phyloP scores from a whole-genome alignment of 352 stramenopile species.

The Blastocystis sp. region DNA sequence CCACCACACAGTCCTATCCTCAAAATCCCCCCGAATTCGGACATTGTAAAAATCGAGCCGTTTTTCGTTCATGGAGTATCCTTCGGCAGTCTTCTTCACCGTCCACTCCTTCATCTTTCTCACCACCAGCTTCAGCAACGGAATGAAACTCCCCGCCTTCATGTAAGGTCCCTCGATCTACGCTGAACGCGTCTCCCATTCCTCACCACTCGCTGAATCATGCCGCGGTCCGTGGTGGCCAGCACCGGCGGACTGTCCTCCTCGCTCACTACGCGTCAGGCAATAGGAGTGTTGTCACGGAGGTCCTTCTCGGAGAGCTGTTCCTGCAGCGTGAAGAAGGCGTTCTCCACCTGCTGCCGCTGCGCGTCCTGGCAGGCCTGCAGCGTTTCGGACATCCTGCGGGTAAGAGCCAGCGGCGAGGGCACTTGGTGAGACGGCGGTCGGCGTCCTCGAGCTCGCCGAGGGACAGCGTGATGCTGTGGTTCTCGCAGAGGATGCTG shows the following conservation, averaged over 20 bases:
- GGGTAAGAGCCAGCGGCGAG: neutral
- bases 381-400: neutral
- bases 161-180: slow-evolving; percentile 86
- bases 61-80: slow-evolving; percentile 84
- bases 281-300: neutral
- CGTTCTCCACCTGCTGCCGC: slow-evolving; percentile 4
- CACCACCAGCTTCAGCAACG: slow-evolving; percentile 92
- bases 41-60: slow-evolving; percentile 66
- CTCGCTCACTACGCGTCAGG: neutral
- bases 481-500: slow-evolving; percentile 27
- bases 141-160: slow-evolving; percentile 93
- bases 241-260: neutral
- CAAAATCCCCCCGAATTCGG: neutral
- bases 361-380: slow-evolving; percentile 21
- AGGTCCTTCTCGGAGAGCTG: neutral
- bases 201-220: neutral
- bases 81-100: slow-evolving; percentile 87
- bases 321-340: neutral
- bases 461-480: slow-evolving; percentile 1
- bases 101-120: slow-evolving; percentile 85
- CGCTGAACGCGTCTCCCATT: slow-evolving; percentile 74
- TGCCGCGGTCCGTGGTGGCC: neutral
- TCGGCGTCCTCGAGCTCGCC: slow-evolving; percentile 10
- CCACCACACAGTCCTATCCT: slow-evolving; percentile 84
- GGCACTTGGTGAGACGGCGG: neutral